Evolutionary conservation across 345 rosid genomes (phyloP), one percentile per base, ranked within the genome.

Genomic region (Acer negundo): DNA sequence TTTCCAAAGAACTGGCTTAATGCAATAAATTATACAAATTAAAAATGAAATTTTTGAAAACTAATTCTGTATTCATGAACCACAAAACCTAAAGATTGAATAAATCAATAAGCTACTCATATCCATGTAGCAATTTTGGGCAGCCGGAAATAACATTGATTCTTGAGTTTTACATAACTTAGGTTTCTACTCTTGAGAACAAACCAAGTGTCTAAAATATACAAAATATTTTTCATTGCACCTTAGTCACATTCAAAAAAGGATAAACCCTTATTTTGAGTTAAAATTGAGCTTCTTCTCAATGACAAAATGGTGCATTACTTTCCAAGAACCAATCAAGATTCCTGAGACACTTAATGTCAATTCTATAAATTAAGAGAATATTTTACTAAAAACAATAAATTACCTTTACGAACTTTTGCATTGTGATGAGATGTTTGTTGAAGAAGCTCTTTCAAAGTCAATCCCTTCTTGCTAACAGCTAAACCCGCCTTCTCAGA

Each of bases 361-460:
- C 38, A 24, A 77, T 67, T 59, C 7, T 7, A 17, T n/a, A 62
- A 55, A n/a, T 9, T 28, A 12, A 55, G 8, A 22, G 13, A 26
- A 67, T 2, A 26, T 51, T 51, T 10, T 5, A 35, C 10, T 46
- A 76, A 38, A 58, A 6, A 16, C 11, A 28, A 58, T 16, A 38
- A 42, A 28, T 26, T 81, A 95, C 97, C 91, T 82, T 84, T 87
- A 73, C 97, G 94, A 79, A 93, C 91, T 91, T 89, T 93, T n/a
- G 91, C 79, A 80, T 85, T 95, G 85, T 87, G 89, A 87, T 95
- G 98, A 2, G 97, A 86, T 77, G 94, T 86, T 80, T 93, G 98
- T 74, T 80, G 87, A 40, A 95, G 91, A 76, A 95, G 98, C 79
- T 93, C 98, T 40, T 88, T 77, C 81, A 95, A 82, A 75, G 97